A percentile compares a stretch with the other conserved stretches of the same genome.
Conservation (phyloP, 495 filamentous ascomycete genomes). For the Tuber melanosporum region DNA sequence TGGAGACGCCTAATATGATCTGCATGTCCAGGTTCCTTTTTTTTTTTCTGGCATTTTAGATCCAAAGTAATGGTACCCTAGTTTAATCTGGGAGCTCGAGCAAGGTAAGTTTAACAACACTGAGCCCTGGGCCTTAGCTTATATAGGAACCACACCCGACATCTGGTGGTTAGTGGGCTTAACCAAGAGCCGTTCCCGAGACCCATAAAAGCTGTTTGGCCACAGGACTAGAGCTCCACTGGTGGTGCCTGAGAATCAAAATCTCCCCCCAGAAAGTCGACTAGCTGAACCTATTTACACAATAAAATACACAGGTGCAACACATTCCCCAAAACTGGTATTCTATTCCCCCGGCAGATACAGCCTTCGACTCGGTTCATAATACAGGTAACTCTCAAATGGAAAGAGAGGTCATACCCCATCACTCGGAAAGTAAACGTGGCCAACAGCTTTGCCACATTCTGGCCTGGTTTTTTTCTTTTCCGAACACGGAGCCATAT, state of each 20-base stretch:
- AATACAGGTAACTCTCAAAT: neutral
- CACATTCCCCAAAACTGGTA: no score
- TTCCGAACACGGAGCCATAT: neutral
- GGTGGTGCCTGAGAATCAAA: no score
- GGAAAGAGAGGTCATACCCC: neutral
- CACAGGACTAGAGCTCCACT: no score
- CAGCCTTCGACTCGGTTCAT: neutral
- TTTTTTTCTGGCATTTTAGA: neutral
- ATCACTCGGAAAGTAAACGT: neutral
- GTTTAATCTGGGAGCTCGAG: neutral
- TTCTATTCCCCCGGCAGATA: no score
- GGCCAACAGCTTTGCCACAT: neutral
- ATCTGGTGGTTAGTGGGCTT: no score
- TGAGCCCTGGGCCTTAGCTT: no score
- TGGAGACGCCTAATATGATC: neutral
- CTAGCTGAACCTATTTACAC: no score
- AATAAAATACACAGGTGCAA: no score
- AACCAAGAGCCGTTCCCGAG: no score
- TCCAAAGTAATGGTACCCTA: neutral
- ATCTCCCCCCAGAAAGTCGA: no score
- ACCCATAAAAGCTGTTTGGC: no score
- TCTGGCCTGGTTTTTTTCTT: neutral
- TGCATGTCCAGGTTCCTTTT: neutral
- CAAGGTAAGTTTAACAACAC: neutral
- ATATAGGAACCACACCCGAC: no score